Base-by-base conservation (phyloP, 1,284 basidiomycete genomes). In the Ceratobasidium sp. region DNA sequence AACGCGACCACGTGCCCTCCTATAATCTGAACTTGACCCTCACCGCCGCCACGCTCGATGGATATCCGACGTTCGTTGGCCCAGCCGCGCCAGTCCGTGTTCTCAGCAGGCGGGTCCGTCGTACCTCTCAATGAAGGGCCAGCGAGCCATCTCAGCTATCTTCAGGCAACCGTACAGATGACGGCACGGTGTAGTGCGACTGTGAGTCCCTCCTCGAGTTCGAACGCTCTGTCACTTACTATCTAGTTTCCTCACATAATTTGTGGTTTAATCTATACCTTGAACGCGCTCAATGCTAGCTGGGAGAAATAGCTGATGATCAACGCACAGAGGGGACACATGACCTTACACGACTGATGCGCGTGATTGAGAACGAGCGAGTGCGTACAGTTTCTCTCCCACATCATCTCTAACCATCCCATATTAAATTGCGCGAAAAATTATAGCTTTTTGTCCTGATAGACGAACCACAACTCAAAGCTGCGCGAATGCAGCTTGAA, bases 331-430 rank as follows among this genome's bases (percentile, higher is more conserved):
- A 70, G 44, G 71, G 70, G 23, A 73, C 61, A 18, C 62, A 66
- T 35, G 75, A 76, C 30, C 57, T 75, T n/a, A 43, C 73, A 16
- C 71, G 75, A 9, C 41, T 76, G 38, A 67, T 54, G 23, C 67
- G 70, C 30, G 71, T 75, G 6, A 63, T 76, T 30, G 70, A 76
- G 38, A 75, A 73, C 47, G 58, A 76, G 16, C 44, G 75, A 16
- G 75, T 75, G 26, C 16, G 75, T 41, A 21, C 28, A 13, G 41
- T 13, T n/a, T 43, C 21, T 11, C n/a, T 35, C 57, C 59, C n/a
- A 72, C 6, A 16, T 30, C 16, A 4, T 18, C 11, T 43, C 23
- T 30, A 23, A 11, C 58, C 43, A 62, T n/a, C 43, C 35, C 8
- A 11, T 38, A 18, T n/a, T 30, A 55, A n/a, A 46, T 35, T 26